Evolutionary conservation across 2,329 filamentous ascomycete genomes (phyloP).

Genomic region (Trichoderma pleuroti): DNA sequence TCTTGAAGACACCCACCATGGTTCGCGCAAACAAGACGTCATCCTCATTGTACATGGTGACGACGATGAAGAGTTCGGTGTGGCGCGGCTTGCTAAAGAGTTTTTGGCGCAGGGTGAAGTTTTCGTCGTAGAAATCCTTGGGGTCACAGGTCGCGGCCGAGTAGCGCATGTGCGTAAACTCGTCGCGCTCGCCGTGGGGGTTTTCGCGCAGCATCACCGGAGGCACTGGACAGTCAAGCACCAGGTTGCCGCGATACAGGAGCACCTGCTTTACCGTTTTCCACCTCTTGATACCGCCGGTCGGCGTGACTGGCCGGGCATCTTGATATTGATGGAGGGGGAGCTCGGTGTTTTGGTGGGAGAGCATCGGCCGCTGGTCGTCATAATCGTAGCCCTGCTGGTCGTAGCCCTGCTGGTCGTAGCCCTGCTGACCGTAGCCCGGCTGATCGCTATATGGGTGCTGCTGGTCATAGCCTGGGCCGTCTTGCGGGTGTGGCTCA

Average conservation of each 20-base stretch:
- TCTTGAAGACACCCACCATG: slow-evolving; percentile 97
- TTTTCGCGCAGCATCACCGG: slow-evolving; percentile 83
- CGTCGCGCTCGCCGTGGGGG: slow-evolving; percentile 86
- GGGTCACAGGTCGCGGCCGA: slow-evolving; percentile 94
- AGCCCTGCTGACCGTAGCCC: slow-evolving; percentile 37
- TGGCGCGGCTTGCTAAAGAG: slow-evolving; percentile 90
- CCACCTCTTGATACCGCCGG: slow-evolving; percentile 72
- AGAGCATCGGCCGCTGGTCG: slow-evolving; percentile 73
- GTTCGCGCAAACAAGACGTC: slow-evolving; percentile 93
- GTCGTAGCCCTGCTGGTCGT: slow-evolving; percentile 37
- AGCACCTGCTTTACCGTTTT: slow-evolving; percentile 99
- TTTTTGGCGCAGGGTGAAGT: slow-evolving; percentile 87
- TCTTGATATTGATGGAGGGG: slow-evolving; percentile 40
- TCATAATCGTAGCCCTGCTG: slow-evolving; percentile 62
- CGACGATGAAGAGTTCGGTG: slow-evolving; percentile 91
- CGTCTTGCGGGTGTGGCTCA: slow-evolving; percentile 54
- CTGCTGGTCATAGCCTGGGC: slow-evolving; percentile 35
- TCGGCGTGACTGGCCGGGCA: slow-evolving; percentile 34
- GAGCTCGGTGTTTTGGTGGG: slow-evolving; percentile 51
- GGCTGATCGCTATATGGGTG: slow-evolving; percentile 5
- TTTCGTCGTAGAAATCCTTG: slow-evolving; percentile 77
- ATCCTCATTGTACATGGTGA: slow-evolving; percentile 99
- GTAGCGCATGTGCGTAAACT: slow-evolving; percentile 89
- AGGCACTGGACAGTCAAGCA: slow-evolving; percentile 93
- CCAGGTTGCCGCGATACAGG: slow-evolving; percentile 91